Evolutionary conservation across 495 filamentous ascomycete genomes (phyloP).

Genomic region (Choiromyces venosus): DNA sequence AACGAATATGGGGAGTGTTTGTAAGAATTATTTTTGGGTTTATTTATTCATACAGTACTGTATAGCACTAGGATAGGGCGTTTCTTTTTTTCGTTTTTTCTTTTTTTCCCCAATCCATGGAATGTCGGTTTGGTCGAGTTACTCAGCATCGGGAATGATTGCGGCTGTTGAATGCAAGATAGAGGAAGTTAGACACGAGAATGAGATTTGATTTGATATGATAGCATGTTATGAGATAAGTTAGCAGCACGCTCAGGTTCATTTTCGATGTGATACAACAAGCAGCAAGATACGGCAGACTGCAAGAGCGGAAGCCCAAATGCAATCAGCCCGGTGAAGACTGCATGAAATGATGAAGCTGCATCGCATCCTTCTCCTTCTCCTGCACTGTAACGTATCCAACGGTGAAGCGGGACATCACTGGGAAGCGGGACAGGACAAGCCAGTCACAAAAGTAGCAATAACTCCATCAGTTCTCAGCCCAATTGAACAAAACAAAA

Average conservation of each 20-base stretch:
- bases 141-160: neutral
- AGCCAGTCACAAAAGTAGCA: too few relatives aligned
- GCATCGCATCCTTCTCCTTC: neutral
- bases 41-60: neutral
- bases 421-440: too few relatives aligned
- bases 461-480: too few relatives aligned
- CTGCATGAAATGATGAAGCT: neutral
- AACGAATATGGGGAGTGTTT: conserved; percentile 54
- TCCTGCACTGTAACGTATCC: neutral
- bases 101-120: neutral
- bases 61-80: neutral
- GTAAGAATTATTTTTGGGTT: neutral
- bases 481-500: too few relatives aligned
- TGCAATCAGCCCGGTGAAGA: neutral
- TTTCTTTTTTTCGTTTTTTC: neutral
- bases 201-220: neutral
- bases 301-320: neutral
- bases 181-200: neutral
- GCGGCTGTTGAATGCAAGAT: neutral
- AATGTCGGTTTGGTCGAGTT: neutral
- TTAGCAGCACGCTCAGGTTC: neutral
- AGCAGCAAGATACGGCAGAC: neutral
- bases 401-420: too few relatives aligned
- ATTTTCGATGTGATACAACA: neutral
- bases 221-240: neutral